Percentiles rank a stretch among this genome's conserved stretches.
Evolutionary conservation across 2,329 filamentous ascomycete genomes (phyloP).

Genomic region (Penicillium brevicompactum): DNA sequence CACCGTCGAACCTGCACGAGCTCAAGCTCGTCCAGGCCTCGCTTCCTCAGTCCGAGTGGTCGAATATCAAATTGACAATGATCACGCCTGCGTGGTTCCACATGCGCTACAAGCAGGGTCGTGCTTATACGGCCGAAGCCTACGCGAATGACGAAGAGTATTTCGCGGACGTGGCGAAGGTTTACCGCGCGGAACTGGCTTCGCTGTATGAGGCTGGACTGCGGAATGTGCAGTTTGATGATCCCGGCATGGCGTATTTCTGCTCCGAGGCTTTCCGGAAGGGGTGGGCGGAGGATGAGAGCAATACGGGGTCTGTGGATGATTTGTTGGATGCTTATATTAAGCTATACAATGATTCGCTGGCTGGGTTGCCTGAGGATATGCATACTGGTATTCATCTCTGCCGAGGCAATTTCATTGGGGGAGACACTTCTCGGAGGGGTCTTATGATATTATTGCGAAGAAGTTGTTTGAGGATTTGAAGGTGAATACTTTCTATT

Average conservation of each 20-base stretch:
- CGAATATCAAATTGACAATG: constrained; percentile 69
- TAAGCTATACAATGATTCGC: constrained; percentile 71
- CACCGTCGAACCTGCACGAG: constrained; percentile 26
- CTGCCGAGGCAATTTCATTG: constrained; percentile 68
- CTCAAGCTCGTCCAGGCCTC: constrained; percentile 22
- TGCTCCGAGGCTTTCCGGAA: constrained; percentile 71
- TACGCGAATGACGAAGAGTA: constrained; percentile 63
- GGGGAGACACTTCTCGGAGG: constrained; percentile 66
- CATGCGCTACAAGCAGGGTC: constrained; percentile 59
- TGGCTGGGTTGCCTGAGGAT: constrained; percentile 64
- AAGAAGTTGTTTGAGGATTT: constrained; percentile 66
- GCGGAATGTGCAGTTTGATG: constrained; percentile 67
- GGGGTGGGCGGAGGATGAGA: constrained; percentile 67
- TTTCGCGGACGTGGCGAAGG: constrained; percentile 65
- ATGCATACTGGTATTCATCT: constrained; percentile 78
- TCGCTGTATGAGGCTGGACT: constrained; percentile 64
- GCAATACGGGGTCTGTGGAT: constrained; percentile 68
- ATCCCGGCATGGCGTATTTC: constrained; percentile 71
- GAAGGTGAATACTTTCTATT: constrained; percentile 67
- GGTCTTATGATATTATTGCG: constrained; percentile 68
- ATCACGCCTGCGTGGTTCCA: constrained; percentile 71
- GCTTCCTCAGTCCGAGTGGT: constrained; percentile 61
- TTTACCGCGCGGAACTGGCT: constrained; percentile 63
- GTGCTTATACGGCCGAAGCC: constrained; percentile 58
- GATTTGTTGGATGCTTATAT: constrained; percentile 76